These are phyloP conservation scores for Fusarium poae DNA, from an alignment of 2,329 filamentous ascomycete genomes.

Conservation along the genomic window DNA sequence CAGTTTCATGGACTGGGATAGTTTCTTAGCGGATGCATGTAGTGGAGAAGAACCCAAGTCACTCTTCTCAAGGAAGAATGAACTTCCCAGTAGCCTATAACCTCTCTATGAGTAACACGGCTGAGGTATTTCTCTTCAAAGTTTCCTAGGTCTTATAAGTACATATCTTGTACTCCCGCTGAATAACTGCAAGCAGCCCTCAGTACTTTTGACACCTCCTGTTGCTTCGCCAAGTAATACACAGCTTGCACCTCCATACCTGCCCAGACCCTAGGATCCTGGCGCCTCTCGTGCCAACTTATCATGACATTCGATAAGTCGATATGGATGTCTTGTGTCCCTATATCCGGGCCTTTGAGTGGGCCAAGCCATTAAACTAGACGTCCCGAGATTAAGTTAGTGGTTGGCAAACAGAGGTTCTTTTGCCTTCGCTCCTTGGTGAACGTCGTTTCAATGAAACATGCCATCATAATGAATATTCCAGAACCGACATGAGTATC, in stretches of 20 bases:
- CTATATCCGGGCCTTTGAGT: slow-evolving; percentile 35
- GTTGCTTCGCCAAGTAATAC: slow-evolving; percentile 3
- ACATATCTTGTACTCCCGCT: neutral
- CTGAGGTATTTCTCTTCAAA: slow-evolving; percentile 4
- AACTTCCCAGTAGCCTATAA: neutral
- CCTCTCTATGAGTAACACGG: neutral
- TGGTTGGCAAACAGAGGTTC: slow-evolving; percentile 29
- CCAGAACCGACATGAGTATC: slow-evolving; percentile 22
- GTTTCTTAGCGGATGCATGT: slow-evolving; percentile 24
- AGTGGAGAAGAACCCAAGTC: slow-evolving; percentile 14
- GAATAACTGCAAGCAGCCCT: slow-evolving; percentile 2
- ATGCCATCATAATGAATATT: slow-evolving; percentile 17
- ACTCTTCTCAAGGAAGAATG: slow-evolving; percentile 8
- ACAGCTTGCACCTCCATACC: neutral
- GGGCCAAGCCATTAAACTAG: slow-evolving; percentile 19
- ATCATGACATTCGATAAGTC: slow-evolving; percentile 7
- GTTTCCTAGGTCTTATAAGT: neutral
- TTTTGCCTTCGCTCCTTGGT: slow-evolving; percentile 22
- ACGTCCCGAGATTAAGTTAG: slow-evolving; percentile 33
- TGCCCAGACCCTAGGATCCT: slow-evolving; percentile 11
- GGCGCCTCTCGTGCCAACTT: slow-evolving; percentile 2
- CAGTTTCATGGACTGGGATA: slow-evolving; percentile 31
- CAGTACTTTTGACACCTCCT: neutral
- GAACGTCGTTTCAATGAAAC: slow-evolving; percentile 10
- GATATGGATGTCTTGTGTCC: slow-evolving; percentile 10